Conservation (phyloP, 495 filamentous ascomycete species). For the Cercophora scortea region DNA sequence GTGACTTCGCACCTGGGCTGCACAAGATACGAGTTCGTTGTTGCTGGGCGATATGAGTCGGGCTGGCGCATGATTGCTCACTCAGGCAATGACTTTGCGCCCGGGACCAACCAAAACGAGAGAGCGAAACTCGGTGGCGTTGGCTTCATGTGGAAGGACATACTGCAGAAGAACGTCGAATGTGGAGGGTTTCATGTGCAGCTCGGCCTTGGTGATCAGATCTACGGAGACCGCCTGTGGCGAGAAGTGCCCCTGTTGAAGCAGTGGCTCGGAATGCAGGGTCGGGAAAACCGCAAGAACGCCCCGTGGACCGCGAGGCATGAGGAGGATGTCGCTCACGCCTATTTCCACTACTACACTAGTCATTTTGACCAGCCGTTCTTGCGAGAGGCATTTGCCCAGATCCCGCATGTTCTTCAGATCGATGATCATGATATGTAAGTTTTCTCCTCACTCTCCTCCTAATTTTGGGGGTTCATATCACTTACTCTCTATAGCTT, state of each 20-base stretch:
- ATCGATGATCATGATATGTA: slow-evolving; percentile 98
- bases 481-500: slow-evolving; percentile 50
- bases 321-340: slow-evolving; percentile 89
- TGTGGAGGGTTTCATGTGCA: slow-evolving; percentile 94
- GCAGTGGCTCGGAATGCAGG: slow-evolving; percentile 87
- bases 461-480: slow-evolving; percentile 6
- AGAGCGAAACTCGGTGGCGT: slow-evolving; percentile 76
- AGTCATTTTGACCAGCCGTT: slow-evolving; percentile 95
- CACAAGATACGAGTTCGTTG: slow-evolving; percentile 95
- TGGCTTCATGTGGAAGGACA: slow-evolving; percentile 97
- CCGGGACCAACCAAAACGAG: slow-evolving; percentile 79
- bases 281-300: slow-evolving; percentile 86
- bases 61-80: slow-evolving; percentile 97
- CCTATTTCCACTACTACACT: slow-evolving; percentile 98
- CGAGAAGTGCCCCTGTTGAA: slow-evolving; percentile 86
- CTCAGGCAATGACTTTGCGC: slow-evolving; percentile 88
- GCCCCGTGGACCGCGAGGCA: slow-evolving; percentile 85
- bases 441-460: slow-evolving; percentile 31
- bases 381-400: slow-evolving; percentile 88
- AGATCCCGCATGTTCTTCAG: slow-evolving; percentile 89
- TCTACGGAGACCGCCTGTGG: slow-evolving; percentile 94
- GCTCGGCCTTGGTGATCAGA: slow-evolving; percentile 85
- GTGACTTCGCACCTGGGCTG: slow-evolving; percentile 95
- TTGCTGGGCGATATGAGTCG: slow-evolving; percentile 81
- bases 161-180: slow-evolving; percentile 93